Base-by-base conservation (phyloP, 345 rosid species). In the Lagerstroemia speciosa region DNA sequence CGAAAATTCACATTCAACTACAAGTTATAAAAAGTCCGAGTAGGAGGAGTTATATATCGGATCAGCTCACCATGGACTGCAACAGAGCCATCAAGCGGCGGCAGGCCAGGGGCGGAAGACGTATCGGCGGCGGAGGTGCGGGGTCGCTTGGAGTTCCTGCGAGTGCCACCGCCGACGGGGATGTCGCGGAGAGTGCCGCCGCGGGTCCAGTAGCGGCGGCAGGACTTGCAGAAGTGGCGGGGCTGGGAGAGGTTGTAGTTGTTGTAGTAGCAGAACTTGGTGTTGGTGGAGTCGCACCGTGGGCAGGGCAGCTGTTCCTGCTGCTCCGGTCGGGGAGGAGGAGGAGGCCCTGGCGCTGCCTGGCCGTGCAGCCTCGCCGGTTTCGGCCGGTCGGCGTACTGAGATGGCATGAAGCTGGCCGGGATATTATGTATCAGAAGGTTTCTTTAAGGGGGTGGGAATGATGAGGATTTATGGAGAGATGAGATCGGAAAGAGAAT, bases 171-270 rank as follows among this genome's bases (percentile, higher is more conserved):
- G 30, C 98, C 98, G 65, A 92, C 75, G 27, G 98, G 98, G 62
- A 93, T 93, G 79, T 93, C 98, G 12, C 98, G 84, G 64, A 93
- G 95, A 34, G 97, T 88, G 69, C 98, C 98, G 37, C 98, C 98
- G 15, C 87, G 97, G 46, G 98, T 93, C 98, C 98, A 93, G 84
- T 93, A 93, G 14, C 98, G 90, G 32, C 98, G 97, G 81, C 98
- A 93, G 55, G 95, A 72, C 78, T 92, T 92, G 74, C 98, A 92
- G 83, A 92, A 92, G 77, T 92, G 98, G 37, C 98, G 98, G n/a
- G 98, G 98, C 90, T 92, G 98, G 20, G 96, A 92, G 74, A 85
- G 88, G 73, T 92, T 92, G 78, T 92, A 92, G 91, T 92, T 92
- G 84, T 92, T 92, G 82, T 88, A 92, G 82, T 92, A 92, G 67